Conservation (phyloP, 2,329 filamentous ascomycete species). For the Colletotrichum sp. region DNA sequence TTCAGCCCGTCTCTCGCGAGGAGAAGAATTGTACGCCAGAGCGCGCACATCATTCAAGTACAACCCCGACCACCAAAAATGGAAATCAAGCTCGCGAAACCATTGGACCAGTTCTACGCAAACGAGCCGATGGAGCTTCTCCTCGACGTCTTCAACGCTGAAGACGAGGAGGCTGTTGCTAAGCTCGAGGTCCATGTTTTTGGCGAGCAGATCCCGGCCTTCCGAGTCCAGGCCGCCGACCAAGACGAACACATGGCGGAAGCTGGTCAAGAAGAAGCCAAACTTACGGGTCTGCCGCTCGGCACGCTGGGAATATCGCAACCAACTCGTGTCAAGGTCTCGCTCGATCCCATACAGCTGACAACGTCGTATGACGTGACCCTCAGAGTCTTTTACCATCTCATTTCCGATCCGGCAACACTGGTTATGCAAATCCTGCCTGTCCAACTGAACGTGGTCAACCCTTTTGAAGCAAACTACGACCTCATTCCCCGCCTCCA, state of each 20-base stretch:
- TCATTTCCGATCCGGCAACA: constrained; percentile 80
- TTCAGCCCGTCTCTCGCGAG: constrained; percentile 47
- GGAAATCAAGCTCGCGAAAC: constrained; percentile 69
- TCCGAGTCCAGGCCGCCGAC: constrained; percentile 44
- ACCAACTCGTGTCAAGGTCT: constrained; percentile 49
- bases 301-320: constrained; percentile 53
- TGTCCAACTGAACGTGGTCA: constrained; percentile 74
- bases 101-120: constrained; percentile 79
- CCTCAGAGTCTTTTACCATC: constrained; percentile 76
- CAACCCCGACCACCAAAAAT: constrained; percentile 92
- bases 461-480: constrained; percentile 91
- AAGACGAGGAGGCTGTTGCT: constrained; percentile 78
- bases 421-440: constrained; percentile 76
- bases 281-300: constrained; percentile 45
- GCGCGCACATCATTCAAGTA: constrained; percentile 68
- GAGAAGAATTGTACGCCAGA: constrained; percentile 51
- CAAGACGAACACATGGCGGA: constrained; percentile 36
- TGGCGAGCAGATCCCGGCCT: constrained; percentile 57
- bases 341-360: constrained; percentile 53
- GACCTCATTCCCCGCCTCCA: constrained; percentile 84
- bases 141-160: constrained; percentile 78
- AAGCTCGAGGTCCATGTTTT: constrained; percentile 72
- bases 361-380: constrained; percentile 70
- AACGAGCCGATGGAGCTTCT: constrained; percentile 76
- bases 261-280: constrained; percentile 44